Evolutionary conservation across 1,284 basidiomycete species (phyloP).

Genomic region (Puccinia triticina): DNA sequence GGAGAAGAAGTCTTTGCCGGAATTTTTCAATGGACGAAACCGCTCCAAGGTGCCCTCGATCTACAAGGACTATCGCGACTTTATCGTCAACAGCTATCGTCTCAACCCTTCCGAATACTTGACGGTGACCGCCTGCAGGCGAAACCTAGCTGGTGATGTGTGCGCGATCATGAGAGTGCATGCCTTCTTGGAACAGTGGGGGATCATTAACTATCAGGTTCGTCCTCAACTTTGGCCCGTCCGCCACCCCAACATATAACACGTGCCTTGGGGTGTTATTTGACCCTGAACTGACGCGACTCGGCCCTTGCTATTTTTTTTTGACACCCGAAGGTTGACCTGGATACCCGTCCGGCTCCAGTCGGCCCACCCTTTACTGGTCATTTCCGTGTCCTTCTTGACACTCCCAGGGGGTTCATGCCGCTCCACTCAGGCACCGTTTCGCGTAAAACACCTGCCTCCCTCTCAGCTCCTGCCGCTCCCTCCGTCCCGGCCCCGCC

Average conservation of each 20-base stretch:
- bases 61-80: conserved; percentile 99
- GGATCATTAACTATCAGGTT: conserved; percentile 97
- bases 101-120: conserved; percentile 93
- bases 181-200: conserved; percentile 98
- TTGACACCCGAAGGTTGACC: conserved; percentile 76
- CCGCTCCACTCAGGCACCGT: conserved; percentile 86
- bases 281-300: conserved; percentile 24
- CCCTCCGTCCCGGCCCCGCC: conserved; percentile 33
- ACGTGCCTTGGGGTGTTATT: not conserved
- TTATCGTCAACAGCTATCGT: conserved; percentile 98
- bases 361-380: conserved; percentile 97
- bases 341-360: conserved; percentile 88
- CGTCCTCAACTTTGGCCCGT: conserved; percentile 54
- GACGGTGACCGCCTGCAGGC: conserved; percentile 92
- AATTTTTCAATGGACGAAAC: conserved; percentile 97
- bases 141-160: conserved; percentile 96
- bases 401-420: conserved; percentile 92
- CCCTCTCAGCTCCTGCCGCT: conserved; percentile 61
- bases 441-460: conserved; percentile 53
- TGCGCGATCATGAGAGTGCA: conserved; percentile 99
- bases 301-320: not conserved
- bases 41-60: conserved; percentile 92
- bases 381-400: conserved; percentile 95
- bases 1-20: conserved; percentile 87
- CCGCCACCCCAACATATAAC: not conserved